A percentile compares a stretch with the other conserved stretches of the same genome.
phyloP scores from a whole-genome alignment of 305 asterid species.

The Fraxinus greggii region DNA sequence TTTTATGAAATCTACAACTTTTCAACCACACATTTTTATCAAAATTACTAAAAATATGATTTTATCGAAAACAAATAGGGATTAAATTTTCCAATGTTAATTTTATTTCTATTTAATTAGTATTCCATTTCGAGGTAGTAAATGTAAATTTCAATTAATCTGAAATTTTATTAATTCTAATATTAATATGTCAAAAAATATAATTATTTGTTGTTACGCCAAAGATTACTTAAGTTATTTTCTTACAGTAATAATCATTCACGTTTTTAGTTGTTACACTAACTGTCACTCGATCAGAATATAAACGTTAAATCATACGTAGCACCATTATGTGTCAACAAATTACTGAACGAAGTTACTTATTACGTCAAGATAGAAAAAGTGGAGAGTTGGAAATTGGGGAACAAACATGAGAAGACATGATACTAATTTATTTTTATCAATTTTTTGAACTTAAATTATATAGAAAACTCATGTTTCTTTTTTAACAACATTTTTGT shows the following conservation, averaged over 20 bases:
- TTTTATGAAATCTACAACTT: too few species aligned
- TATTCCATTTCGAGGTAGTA: neutral
- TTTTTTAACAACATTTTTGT: neutral
- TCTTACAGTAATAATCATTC: neutral
- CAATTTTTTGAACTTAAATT: neutral
- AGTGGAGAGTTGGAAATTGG: neutral
- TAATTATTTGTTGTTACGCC: neutral
- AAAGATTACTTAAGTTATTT: neutral
- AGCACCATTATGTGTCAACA: neutral
- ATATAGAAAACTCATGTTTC: neutral
- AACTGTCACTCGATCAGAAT: neutral
- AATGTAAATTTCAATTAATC: neutral
- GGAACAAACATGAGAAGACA: neutral
- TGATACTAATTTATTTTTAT: neutral
- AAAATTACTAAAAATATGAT: too few species aligned
- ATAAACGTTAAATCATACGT: neutral
- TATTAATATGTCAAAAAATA: neutral
- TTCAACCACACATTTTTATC: neutral
- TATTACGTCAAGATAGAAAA: neutral
- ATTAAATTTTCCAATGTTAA: neutral
- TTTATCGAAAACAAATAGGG: neutral
- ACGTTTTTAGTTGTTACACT: neutral
- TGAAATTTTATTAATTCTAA: too few species aligned
- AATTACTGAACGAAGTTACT: neutral
- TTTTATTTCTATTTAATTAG: neutral